Percentiles rank a stretch among this genome's conserved stretches.
Conservation (phyloP, 2,329 filamentous ascomycete species). For the Alternaria sp. region DNA sequence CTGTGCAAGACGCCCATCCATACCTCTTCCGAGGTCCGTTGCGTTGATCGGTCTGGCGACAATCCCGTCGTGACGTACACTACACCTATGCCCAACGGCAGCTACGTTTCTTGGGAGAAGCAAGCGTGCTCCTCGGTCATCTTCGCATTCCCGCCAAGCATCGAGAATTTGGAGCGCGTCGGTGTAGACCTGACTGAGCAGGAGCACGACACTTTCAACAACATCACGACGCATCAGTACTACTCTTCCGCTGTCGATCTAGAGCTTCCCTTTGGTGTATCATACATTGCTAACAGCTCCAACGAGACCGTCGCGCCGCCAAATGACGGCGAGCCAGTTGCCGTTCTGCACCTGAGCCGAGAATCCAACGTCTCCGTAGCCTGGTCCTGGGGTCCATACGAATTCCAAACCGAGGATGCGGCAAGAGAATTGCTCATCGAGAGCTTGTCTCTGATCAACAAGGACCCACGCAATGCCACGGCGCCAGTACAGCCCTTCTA, state of each 20-base stretch:
- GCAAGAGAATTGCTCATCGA: conserved; percentile 39
- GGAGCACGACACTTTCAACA: conserved; percentile 45
- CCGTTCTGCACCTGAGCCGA: conserved; percentile 44
- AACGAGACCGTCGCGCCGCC: conserved; percentile 42
- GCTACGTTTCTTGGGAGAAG: conserved; percentile 44
- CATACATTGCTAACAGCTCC: conserved; percentile 43
- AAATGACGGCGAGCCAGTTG: conserved; percentile 46
- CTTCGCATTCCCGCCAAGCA: conserved; percentile 49
- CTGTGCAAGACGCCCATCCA: conserved; percentile 46
- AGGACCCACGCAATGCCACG: conserved; percentile 48
- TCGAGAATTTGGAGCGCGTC: conserved; percentile 44
- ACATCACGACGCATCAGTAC: conserved; percentile 49
- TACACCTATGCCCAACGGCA: conserved; percentile 32
- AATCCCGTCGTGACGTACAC: conserved; percentile 48
- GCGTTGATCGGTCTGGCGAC: conserved; percentile 48
- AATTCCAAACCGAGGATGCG: conserved; percentile 40
- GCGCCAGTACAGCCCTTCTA: conserved; percentile 30
- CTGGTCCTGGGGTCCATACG: conserved; percentile 52
- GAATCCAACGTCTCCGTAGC: conserved; percentile 45
- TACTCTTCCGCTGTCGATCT: conserved; percentile 49
- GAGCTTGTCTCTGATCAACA: conserved; percentile 49
- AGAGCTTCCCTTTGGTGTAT: conserved; percentile 48
- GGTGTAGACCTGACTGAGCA: conserved; percentile 47
- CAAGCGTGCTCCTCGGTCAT: conserved; percentile 49
- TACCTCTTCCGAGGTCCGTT: conserved; percentile 45